Evolutionary conservation across 108 stramenopile species (phyloP), one percentile per base, ranked within the genome.

Genomic region (Seminavis robusta): DNA sequence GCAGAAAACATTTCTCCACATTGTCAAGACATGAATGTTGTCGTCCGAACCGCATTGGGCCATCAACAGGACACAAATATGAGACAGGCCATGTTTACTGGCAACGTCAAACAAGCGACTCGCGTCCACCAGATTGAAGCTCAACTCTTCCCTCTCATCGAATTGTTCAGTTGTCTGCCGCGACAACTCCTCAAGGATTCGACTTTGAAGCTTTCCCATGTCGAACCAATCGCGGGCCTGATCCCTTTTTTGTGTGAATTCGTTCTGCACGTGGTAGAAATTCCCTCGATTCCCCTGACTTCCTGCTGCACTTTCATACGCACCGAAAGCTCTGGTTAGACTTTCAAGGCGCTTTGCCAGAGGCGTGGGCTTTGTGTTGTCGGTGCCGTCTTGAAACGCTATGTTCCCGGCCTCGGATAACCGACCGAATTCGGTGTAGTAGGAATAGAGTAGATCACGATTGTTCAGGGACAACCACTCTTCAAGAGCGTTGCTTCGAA

Each of bases 1-100:
- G 48, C 86, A 88, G 8, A 94, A 38, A 30, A 90, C 59, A 43
- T 68, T 79, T 38, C 77, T 87, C 92, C 92, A 94, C 10, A 86
- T 59, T 11, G 41, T 62, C 31, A 40, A 21, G 37, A 92, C 84
- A 21, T 41, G 61, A n/a, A 59, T 58, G 7, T 23, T 34, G 33
- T 95, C 77, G 26, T 76, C 53, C 50, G 70, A 57, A 8, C 60
- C 58, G 39, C 90, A 90, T 7, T 72, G 71, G 33, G 81, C 74
- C 17, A 92, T 63, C 25, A 95, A 67, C 1, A 74, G 46, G 49
- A 95, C 59, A 36, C 90, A 95, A 27, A 77, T 52, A 47, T 90
- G 88, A 56, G 73, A 89, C 24, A 92, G 72, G 47, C 76, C 70
- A 42, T 84, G 61, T 0, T 67, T 67, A 6, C 61, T 65, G 8